phyloP scores from a whole-genome alignment of 148 eudicot genomes.

The Beta vulgaris region DNA sequence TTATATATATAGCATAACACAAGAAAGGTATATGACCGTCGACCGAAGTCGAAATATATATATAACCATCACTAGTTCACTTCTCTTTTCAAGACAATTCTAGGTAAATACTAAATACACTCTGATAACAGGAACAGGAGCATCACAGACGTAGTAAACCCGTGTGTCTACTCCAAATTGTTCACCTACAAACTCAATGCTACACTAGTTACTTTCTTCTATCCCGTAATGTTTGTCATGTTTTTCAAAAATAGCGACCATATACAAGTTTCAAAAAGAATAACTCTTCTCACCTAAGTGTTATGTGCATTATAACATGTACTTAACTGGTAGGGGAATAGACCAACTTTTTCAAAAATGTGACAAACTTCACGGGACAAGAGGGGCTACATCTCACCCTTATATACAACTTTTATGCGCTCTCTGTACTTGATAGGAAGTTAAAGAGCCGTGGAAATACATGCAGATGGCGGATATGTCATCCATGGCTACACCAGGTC shows the following conservation, averaged over 20 bases:
- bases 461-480: conserved; percentile 79
- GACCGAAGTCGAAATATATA: not conserved
- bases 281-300: too few relatives aligned
- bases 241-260: not conserved
- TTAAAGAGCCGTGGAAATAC: conserved; percentile 44
- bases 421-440: not conserved
- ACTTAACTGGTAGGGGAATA: too few relatives aligned
- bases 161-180: not conserved
- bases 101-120: conserved; percentile 7
- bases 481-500: conserved; percentile 51
- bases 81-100: not conserved
- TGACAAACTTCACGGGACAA: conserved; percentile 4
- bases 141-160: not conserved
- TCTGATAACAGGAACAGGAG: conserved; percentile 1
- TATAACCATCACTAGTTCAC: not conserved
- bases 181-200: not conserved
- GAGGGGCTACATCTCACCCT: not conserved
- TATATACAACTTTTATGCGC: not conserved
- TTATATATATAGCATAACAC: not conserved
- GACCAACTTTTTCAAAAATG: too few relatives aligned
- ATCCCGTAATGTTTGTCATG: not conserved
- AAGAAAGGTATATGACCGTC: not conserved
- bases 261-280: not conserved
- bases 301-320: too few relatives aligned
- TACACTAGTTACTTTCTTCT: not conserved